These are phyloP conservation scores for Russula earlei DNA, from an alignment of 768 basidiomycete genomes.

Conservation along the genomic window DNA sequence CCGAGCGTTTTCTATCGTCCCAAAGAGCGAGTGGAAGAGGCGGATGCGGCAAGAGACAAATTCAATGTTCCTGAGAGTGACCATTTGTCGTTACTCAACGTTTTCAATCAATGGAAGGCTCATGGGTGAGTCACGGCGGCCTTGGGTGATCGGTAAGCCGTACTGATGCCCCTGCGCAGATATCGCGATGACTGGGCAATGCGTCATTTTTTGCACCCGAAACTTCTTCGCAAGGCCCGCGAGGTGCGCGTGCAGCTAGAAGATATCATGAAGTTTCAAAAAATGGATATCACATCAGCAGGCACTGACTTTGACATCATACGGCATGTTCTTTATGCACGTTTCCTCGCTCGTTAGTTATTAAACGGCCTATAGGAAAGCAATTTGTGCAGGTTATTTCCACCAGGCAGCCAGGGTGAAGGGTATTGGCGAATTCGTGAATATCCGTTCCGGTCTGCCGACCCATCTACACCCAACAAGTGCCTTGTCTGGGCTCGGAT, in stretches of 20 bases:
- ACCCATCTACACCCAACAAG: conserved; percentile 96
- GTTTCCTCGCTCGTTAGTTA: not conserved
- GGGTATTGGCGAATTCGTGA: conserved; percentile 98
- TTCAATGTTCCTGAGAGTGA: conserved; percentile 99
- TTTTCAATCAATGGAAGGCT: conserved; percentile 96
- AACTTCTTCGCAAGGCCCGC: conserved; percentile 85
- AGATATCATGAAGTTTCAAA: conserved; percentile 99
- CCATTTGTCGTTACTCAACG: conserved; percentile 89
- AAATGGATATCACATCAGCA: conserved; percentile 84
- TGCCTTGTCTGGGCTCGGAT: conserved; percentile 92
- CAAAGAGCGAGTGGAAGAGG: conserved; percentile 95
- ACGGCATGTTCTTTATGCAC: conserved; percentile 34
- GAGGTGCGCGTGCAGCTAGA: conserved; percentile 94
- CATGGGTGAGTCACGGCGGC: conserved; percentile 55
- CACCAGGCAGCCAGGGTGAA: conserved; percentile 98
- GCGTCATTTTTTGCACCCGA: conserved; percentile 94
- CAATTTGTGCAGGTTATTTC: conserved; percentile 96
- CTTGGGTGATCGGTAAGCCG: not conserved
- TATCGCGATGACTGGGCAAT: conserved; percentile 92
- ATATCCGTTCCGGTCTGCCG: conserved; percentile 88
- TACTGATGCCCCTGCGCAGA: conserved; percentile 30
- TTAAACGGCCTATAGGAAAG: conserved; percentile 53
- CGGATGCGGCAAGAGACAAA: conserved; percentile 95
- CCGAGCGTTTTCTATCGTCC: conserved; percentile 97
- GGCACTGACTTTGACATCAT: conserved; percentile 95